Percentiles rank a stretch among this genome's conserved stretches.
These are phyloP conservation scores for Hanseniaspora lindneri DNA, from an alignment of 805 yeast genomes.

Conservation along the genomic window DNA sequence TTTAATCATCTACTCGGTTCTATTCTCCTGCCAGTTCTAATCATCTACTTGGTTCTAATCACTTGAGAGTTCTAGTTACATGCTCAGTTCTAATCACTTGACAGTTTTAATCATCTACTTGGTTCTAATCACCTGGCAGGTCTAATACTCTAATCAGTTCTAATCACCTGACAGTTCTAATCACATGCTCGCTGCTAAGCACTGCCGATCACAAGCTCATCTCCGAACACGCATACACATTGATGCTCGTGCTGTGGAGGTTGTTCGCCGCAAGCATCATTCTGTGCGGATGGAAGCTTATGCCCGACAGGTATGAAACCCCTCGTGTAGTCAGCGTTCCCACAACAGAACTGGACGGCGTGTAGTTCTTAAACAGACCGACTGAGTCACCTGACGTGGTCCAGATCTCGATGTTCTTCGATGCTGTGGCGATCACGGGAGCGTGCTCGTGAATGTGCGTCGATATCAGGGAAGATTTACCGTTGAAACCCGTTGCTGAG, in stretches of 20 bases:
- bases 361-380: slow-evolving; percentile 41
- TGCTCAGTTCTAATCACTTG: too few relatives aligned
- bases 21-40: too few relatives aligned
- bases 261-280: slow-evolving; percentile 85
- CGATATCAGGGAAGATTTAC: slow-evolving; percentile 38
- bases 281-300: slow-evolving; percentile 83
- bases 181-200: not conserved
- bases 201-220: not conserved
- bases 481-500: slow-evolving; percentile 18
- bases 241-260: slow-evolving; percentile 61
- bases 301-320: slow-evolving; percentile 44
- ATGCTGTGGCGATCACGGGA: slow-evolving; percentile 82
- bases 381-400: slow-evolving; percentile 71
- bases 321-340: slow-evolving; percentile 23
- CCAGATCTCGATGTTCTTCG: slow-evolving; percentile 68
- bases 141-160: too few relatives aligned
- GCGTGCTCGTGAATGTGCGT: slow-evolving; percentile 92
- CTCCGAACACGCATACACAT: slow-evolving; percentile 46
- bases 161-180: too few relatives aligned
- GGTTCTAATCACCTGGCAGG: too few relatives aligned
- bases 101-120: too few relatives aligned
- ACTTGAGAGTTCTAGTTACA: too few relatives aligned
- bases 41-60: too few relatives aligned
- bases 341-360: slow-evolving; percentile 27
- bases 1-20: too few relatives aligned